Evolutionary conservation across 1,139 yeast genomes (phyloP), one percentile per base, ranked within the genome.

Genomic region (Suhomyces panamericanus): DNA sequence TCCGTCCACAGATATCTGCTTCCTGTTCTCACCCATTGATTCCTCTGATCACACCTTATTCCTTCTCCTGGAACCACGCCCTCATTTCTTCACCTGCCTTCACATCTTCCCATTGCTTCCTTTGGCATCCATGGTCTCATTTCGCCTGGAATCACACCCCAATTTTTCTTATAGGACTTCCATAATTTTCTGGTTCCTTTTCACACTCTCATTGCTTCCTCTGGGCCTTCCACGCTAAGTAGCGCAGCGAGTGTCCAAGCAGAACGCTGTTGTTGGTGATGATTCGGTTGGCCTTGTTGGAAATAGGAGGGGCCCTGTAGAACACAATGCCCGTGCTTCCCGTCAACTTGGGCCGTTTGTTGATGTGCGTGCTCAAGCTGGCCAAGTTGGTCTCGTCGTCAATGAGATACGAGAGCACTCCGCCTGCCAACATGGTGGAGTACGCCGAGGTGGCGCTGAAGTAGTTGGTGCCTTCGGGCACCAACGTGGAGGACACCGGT

Each of bases 281-380:
- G 44, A 83, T 66, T 49, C 86, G 70, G 55, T 77, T 80, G 2
- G 78, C 66, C 12, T 47, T 43, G 14, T 83, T 66, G 42, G 75
- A 69, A 9, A 85, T 69, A 11, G 96, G 95, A 7, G 96, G 90
- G 2, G 93, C 81, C 50, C 88, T 77, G 64, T 84, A 88, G 91
- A 96, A 90, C 16, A 87, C 66, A 33, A 85, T 69, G 45, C 85
- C 86, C 27, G 70, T 69, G 8, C 52, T 50, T 56, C 58, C 64
- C 9, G 42, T 17, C 31, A 53, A 46, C 40, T 50, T 47, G 45
- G 60, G 57, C 46, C 60, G 59, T 50, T 63, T 67, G 44, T 57
- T 64, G 38, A 56, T 43, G 36, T 53, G 46, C 24, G 54, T 49
- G 39, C 59, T 55, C 15, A 47, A 16, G 13, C 38, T 43, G 12